phyloP scores from a whole-genome alignment of 805 yeast genomes.

The Yamadazyma sp. region DNA sequence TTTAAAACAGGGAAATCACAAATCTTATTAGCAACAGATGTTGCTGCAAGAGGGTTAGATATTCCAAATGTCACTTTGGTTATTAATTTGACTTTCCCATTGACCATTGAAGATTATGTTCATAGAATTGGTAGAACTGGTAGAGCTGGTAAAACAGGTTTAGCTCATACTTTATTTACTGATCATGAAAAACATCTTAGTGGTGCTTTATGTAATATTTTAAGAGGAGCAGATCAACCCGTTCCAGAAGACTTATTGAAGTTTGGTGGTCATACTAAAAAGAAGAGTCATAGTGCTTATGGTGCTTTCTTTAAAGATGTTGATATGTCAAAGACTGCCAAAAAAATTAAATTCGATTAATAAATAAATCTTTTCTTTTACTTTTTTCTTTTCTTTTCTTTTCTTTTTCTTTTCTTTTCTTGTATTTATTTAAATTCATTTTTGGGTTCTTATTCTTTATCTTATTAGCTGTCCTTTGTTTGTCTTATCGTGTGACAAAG shows the following conservation, averaged over 20 bases:
- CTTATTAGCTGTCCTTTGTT: too few relatives aligned
- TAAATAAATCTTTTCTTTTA: too few relatives aligned
- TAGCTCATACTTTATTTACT: constrained; percentile 92
- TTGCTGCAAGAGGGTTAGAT: constrained; percentile 96
- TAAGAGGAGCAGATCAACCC: constrained; percentile 90
- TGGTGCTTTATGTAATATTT: constrained; percentile 88
- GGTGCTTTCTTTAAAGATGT: constrained; percentile 97
- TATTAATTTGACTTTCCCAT: constrained; percentile 91
- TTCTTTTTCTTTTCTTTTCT: too few relatives aligned
- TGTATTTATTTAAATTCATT: too few relatives aligned
- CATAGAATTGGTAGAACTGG: constrained; percentile 98
- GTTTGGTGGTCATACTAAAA: constrained; percentile 97
- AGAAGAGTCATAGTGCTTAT: constrained; percentile 96
- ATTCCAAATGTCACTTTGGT: constrained; percentile 96
- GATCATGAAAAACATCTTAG: constrained; percentile 95
- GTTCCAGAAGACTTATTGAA: constrained; percentile 94
- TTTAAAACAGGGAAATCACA: constrained; percentile 79
- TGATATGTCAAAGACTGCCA: constrained; percentile 78
- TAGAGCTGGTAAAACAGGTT: constrained; percentile 93
- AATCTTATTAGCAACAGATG: constrained; percentile 92
- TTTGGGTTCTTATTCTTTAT: too few relatives aligned
- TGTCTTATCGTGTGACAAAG: too few relatives aligned
- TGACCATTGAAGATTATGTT: constrained; percentile 94
- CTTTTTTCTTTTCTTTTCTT: too few relatives aligned
- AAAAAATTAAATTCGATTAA: constrained; percentile 80